Percentiles rank a stretch among this genome's conserved stretches.
phyloP scores from a whole-genome alignment of 2,329 filamentous ascomycete species.

The Cytospora schulzeri region DNA sequence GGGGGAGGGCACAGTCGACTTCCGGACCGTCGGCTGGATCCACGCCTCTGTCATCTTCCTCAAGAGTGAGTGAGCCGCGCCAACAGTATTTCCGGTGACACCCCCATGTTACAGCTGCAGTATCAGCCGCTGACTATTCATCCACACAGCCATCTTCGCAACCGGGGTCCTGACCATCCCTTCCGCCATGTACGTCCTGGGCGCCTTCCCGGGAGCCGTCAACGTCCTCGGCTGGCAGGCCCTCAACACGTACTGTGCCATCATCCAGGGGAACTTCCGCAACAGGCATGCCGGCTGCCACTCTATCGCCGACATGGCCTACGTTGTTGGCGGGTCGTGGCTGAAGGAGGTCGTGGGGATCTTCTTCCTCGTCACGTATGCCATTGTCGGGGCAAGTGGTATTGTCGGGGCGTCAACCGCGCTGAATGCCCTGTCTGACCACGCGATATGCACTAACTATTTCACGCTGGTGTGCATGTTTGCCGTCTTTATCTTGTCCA shows the following conservation, averaged over 20 bases:
- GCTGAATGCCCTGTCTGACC: conserved; percentile 26
- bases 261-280: conserved; percentile 33
- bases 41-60: conserved; percentile 55
- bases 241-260: conserved; percentile 33
- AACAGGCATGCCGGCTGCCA: conserved; percentile 32
- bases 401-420: conserved; percentile 23
- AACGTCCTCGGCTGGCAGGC: conserved; percentile 33
- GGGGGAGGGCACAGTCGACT: conserved; percentile 50
- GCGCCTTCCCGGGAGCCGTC: conserved; percentile 33
- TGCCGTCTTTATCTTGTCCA: conserved; percentile 17
- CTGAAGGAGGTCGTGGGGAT: conserved; percentile 22
- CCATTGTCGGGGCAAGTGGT: conserved; percentile 20
- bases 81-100: not conserved
- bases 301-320: conserved; percentile 27
- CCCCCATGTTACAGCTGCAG: too few relatives aligned
- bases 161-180: conserved; percentile 35
- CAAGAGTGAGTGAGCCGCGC: conserved; percentile 37
- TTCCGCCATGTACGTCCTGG: conserved; percentile 33
- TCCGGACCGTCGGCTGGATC: conserved; percentile 56
- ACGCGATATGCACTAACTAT: conserved; percentile 26
- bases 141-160: conserved; percentile 33
- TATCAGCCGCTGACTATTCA: not conserved
- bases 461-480: conserved; percentile 21
- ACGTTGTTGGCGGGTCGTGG: conserved; percentile 16
- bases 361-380: conserved; percentile 24